Evolutionary conservation across 192 early-diverging fungal species (phyloP).

Genomic region (Allomyces javanicus): DNA sequence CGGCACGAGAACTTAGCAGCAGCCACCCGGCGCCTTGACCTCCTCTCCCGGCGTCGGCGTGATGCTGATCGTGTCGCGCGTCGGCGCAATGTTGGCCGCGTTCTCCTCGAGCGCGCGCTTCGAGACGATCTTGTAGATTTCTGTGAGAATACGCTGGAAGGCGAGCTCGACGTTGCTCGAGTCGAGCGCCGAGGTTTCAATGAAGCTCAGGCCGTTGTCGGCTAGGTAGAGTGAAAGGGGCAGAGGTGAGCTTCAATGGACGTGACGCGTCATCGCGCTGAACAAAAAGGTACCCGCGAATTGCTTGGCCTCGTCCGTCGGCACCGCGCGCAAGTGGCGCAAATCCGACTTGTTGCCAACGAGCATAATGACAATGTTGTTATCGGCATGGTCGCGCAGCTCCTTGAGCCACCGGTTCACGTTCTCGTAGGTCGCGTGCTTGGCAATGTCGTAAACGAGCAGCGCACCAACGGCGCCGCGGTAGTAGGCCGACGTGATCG

Average conservation of each 20-base stretch:
- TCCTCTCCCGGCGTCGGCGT: neutral
- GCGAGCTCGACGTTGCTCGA: constrained; percentile 88
- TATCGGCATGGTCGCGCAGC: constrained; percentile 87
- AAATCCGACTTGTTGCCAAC: constrained; percentile 99
- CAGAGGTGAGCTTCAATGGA: neutral
- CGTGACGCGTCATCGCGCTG: neutral
- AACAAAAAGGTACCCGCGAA: constrained; percentile 52
- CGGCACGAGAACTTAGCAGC: neutral
- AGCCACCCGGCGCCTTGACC: neutral
- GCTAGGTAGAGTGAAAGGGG: constrained; percentile 15
- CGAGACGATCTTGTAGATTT: constrained; percentile 91
- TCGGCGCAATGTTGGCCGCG: neutral
- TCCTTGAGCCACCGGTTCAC: constrained; percentile 97
- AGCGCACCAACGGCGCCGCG: constrained; percentile 93
- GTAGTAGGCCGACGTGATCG: constrained; percentile 75
- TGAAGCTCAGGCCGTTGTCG: constrained; percentile 88
- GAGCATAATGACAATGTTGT: constrained; percentile 97
- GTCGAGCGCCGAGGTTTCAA: constrained; percentile 96
- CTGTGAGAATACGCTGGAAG: constrained; percentile 86
- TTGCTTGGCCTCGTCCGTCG: constrained; percentile 92
- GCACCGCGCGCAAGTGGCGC: constrained; percentile 82
- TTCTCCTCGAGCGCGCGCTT: constrained; percentile 72
- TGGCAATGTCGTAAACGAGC: constrained; percentile 94
- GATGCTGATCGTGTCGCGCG: neutral
- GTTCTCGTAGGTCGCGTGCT: constrained; percentile 86